Evolutionary conservation across 2,329 filamentous ascomycete species (phyloP).

Genomic region (Sclerotinia subarctica): DNA sequence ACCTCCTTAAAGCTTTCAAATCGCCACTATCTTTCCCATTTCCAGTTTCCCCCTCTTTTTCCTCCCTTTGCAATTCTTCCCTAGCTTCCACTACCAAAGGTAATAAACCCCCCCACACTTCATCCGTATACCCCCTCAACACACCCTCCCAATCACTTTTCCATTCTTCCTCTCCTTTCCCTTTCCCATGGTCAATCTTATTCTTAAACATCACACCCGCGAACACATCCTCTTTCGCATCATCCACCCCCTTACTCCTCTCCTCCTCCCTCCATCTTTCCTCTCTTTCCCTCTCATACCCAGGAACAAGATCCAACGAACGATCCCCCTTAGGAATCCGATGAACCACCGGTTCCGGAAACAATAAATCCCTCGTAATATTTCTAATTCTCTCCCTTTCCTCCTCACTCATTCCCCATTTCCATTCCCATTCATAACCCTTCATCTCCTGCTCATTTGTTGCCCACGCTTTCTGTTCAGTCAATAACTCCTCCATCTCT

Average conservation of each 20-base stretch:
- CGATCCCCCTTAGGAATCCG: not conserved
- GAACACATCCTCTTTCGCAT: no score
- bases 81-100: conserved; percentile 55
- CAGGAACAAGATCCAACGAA: not conserved
- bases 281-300: not conserved
- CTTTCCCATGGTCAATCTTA: not conserved
- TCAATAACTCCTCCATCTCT: not conserved
- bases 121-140: conserved; percentile 56
- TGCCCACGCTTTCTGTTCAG: not conserved
- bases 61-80: conserved; percentile 50
- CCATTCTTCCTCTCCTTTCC: conserved; percentile 22
- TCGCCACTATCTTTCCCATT: conserved; percentile 17
- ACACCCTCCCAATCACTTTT: conserved; percentile 49
- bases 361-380: conserved; percentile 14
- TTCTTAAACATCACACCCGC: not conserved
- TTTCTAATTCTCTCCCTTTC: not conserved
- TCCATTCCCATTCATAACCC: not conserved
- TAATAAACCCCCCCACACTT: conserved; percentile 65
- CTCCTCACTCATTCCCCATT: not conserved
- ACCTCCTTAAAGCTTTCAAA: conserved; percentile 28
- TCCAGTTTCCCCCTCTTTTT: not conserved
- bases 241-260: no score
- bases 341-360: not conserved
- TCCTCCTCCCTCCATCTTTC: not conserved
- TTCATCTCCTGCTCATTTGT: not conserved